Percentiles rank a stretch among this genome's conserved stretches.
These are phyloP conservation scores for Thielaviopsis cerberus DNA, from an alignment of 2,329 filamentous ascomycete species.

Conservation along the genomic window DNA sequence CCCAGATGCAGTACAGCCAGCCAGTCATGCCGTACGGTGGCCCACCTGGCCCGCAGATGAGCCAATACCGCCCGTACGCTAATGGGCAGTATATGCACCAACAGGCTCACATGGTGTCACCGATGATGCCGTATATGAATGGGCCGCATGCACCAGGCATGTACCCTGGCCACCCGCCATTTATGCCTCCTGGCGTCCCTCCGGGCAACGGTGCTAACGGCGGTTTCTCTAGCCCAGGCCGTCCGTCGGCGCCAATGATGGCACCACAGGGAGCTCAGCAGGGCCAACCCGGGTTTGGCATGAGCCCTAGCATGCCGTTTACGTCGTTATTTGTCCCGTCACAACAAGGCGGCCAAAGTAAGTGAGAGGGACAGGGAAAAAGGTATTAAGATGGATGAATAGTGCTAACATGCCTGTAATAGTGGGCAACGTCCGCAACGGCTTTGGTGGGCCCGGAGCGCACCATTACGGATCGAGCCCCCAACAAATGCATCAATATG, in stretches of 20 bases:
- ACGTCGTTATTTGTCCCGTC: slow-evolving; percentile 50
- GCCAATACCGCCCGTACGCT: slow-evolving; percentile 50
- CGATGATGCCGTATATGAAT: slow-evolving; percentile 70
- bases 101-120: slow-evolving; percentile 49
- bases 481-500: slow-evolving; percentile 45
- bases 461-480: slow-evolving; percentile 49
- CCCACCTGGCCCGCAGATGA: slow-evolving; percentile 51
- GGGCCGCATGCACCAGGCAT: slow-evolving; percentile 56
- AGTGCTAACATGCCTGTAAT: slow-evolving; percentile 8
- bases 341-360: slow-evolving; percentile 57
- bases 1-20: slow-evolving; percentile 53
- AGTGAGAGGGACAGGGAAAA: no score
- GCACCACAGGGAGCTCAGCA: slow-evolving; percentile 86
- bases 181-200: slow-evolving; percentile 39
- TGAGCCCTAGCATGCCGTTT: slow-evolving; percentile 58
- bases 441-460: slow-evolving; percentile 38
- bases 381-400: no score
- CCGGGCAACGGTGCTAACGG: slow-evolving; percentile 46
- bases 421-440: slow-evolving; percentile 40
- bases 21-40: slow-evolving; percentile 55
- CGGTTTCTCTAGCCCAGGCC: slow-evolving; percentile 64
- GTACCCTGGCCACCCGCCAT: slow-evolving; percentile 43
- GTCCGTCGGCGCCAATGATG: slow-evolving; percentile 73
- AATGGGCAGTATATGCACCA: slow-evolving; percentile 53
- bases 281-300: slow-evolving; percentile 59